Conservation (phyloP, 257 asterid genomes). For the Salvia rosmarinus region DNA sequence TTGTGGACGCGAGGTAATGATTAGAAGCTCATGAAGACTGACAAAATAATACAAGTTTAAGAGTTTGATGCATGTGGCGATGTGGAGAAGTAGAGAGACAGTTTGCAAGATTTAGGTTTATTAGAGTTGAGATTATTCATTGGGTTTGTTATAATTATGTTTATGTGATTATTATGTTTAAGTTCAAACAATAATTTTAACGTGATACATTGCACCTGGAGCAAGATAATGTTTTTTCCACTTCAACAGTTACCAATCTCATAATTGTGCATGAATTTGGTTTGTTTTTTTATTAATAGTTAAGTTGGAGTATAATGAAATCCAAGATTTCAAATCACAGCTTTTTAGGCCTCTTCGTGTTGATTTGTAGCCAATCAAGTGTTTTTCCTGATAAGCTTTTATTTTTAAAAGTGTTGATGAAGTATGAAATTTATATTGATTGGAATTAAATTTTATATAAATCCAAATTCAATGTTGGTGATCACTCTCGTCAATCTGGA, state of each 20-base stretch:
- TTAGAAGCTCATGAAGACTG: conserved; percentile 50
- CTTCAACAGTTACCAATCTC: conserved; percentile 26
- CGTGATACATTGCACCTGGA: conserved; percentile 50
- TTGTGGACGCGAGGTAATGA: conserved; percentile 70
- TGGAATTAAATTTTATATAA: neutral
- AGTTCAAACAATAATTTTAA: conserved; percentile 21
- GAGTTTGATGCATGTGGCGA: conserved; percentile 69
- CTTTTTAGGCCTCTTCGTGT: conserved; percentile 32
- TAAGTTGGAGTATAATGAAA: conserved; percentile 15
- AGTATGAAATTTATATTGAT: neutral
- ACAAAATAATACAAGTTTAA: conserved; percentile 45
- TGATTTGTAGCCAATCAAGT: conserved; percentile 7
- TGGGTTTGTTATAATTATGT: conserved; percentile 23
- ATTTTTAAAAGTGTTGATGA: neutral
- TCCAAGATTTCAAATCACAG: conserved; percentile 29
- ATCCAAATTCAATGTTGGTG: neutral
- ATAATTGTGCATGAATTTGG: conserved; percentile 45
- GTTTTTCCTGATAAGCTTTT: neutral
- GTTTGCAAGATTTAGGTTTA: conserved; percentile 36
- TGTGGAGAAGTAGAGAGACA: conserved; percentile 59
- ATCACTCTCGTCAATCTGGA: neutral
- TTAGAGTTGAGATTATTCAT: conserved; percentile 23
- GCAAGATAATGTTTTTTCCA: conserved; percentile 25
- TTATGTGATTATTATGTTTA: neutral
- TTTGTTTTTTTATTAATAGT: neutral